Conservation (phyloP, 2,329 filamentous ascomycete species). For the Arachnopeziza araneosa region DNA sequence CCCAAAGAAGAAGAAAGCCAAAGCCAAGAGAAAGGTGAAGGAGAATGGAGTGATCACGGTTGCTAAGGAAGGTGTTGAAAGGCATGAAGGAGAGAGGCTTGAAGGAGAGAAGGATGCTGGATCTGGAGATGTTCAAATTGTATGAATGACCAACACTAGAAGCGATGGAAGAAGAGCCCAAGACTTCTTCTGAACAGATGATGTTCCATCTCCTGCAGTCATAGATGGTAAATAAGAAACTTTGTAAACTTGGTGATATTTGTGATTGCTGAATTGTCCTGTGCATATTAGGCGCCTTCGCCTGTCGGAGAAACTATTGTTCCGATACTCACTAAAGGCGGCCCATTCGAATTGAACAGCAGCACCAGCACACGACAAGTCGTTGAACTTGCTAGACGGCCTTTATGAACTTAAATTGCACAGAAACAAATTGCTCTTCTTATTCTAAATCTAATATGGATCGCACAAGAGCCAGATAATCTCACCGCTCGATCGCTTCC, state of each 20-base stretch:
- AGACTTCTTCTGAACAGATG: background rate
- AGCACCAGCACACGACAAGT: conserved; percentile 4
- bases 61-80: background rate
- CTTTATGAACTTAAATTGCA: background rate
- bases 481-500: background rate
- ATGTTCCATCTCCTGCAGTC: background rate
- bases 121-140: background rate
- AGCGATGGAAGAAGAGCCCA: background rate
- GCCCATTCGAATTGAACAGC: background rate
- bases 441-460: conserved; percentile 4
- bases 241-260: background rate
- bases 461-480: background rate
- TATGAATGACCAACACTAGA: background rate
- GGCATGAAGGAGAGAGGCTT: background rate
- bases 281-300: too few relatives aligned
- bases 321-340: background rate
- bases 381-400: background rate
- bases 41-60: background rate
- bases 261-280: background rate
- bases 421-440: background rate
- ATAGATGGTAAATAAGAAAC: background rate
- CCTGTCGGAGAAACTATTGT: background rate
- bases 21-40: background rate
- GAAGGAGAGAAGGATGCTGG: background rate
- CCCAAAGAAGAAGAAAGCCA: background rate